A percentile compares a stretch with the other conserved stretches of the same genome.
These are phyloP conservation scores for Sarocladium brachiariae DNA, from an alignment of 2,329 filamentous ascomycete species.

Conservation along the genomic window DNA sequence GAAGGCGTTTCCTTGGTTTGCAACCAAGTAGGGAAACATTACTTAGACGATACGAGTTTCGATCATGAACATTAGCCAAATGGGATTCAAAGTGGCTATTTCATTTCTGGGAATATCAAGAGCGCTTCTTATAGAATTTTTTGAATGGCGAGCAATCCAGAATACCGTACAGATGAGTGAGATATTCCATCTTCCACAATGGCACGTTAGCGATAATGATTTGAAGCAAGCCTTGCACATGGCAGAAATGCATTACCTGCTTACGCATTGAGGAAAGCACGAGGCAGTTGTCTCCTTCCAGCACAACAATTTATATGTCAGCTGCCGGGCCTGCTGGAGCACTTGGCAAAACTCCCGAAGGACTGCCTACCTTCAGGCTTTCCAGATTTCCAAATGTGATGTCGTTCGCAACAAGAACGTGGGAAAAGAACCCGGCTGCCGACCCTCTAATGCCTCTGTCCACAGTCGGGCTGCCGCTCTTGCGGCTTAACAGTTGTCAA, in stretches of 20 bases:
- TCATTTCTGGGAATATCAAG: not conserved
- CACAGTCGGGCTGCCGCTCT: not conserved
- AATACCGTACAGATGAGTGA: not conserved
- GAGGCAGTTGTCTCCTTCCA: too few species aligned
- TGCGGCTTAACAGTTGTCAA: not conserved
- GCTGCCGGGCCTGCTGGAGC: not conserved
- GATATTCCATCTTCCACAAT: not conserved
- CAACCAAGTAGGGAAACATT: constrained; percentile 26
- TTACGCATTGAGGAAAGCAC: too few species aligned
- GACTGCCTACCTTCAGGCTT: too few species aligned
- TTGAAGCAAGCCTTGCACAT: too few species aligned
- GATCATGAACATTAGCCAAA: not conserved
- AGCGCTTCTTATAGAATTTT: not conserved
- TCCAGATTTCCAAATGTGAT: not conserved
- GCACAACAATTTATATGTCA: too few species aligned
- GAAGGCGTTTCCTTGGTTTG: constrained; percentile 59
- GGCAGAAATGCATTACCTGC: too few species aligned
- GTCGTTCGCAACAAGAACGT: too few species aligned
- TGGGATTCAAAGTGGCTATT: not conserved
- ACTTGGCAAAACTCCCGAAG: too few species aligned
- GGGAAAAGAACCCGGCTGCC: too few species aligned
- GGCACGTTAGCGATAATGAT: too few species aligned
- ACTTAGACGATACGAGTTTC: not conserved
- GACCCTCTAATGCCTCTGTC: not conserved
- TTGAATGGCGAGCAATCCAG: not conserved